Base-by-base conservation (phyloP, 345 rosid species). In the Mangifera indica region DNA sequence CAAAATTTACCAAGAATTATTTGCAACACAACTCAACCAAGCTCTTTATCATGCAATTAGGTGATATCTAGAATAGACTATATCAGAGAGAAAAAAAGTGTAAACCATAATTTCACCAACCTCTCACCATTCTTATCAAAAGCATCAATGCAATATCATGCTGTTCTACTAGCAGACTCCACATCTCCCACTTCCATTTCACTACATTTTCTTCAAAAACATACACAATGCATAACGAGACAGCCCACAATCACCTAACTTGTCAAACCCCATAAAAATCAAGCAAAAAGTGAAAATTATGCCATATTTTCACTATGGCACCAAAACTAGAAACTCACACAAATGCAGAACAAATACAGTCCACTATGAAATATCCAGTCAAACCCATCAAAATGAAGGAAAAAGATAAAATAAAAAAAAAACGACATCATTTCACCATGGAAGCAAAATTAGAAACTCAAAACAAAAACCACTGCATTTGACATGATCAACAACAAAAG, bases 81-180 rank as follows among this genome's bases (percentile, higher is more conserved):
- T 34, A 3, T 3, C 6, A 3, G 40, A 5, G 7, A 34, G 7
- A 37, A 5, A 37, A 6, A 5, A 7, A 34, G 6, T 3, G 42
- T 37, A 0, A 37, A 37, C 42, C 42, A 37, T 37, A 37, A 37
- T 37, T 37, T 37, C 42, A 37, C 42, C 42, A 7, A 1, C 58
- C 45, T 63, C 49, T 45, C n/a, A n/a, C 42, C 10, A 11, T 63
- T 42, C 51, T 7, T 40, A 22, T 44, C 11, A 15, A 61, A 61
- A 40, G 48, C 26, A 61, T 17, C 66, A n/a, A 11, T 8, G 42
- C 42, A 37, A 5, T 59, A 9, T 6, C 3, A 25, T 14, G 12
- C 24, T 18, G 48, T 20, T n/a, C n/a, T 15, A 70, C n/a, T n/a
- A 67, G 32, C 75, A 76, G 55, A 65, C 46, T 75, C 42, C 58